Conservation (phyloP, 208 protist species). For the Acanthamoeba sp. region DNA sequence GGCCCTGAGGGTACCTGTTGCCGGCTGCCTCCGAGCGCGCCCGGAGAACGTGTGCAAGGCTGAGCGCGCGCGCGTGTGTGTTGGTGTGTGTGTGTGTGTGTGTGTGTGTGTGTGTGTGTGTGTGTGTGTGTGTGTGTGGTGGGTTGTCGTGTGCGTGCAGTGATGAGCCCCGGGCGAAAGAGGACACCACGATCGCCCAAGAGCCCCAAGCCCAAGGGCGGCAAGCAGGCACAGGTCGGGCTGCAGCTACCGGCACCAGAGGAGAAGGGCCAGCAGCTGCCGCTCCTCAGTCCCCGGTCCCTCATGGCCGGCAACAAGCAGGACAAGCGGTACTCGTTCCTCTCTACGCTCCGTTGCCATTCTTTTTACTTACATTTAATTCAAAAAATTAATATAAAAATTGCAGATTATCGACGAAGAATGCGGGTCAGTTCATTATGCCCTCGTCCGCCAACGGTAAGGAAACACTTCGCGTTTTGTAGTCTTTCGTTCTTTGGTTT, state of each 20-base stretch:
- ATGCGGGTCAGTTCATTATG: conserved; percentile 21
- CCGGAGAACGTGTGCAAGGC: too few species aligned
- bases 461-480: not conserved
- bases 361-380: not conserved
- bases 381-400: too few species aligned
- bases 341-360: not conserved
- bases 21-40: too few species aligned
- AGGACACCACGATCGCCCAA: conserved; percentile 13
- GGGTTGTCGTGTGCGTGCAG: not conserved
- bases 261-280: not conserved
- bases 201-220: not conserved
- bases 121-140: not conserved
- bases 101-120: not conserved
- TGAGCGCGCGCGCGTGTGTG: not conserved
- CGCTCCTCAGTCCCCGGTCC: not conserved
- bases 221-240: not conserved
- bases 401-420: conserved; percentile 6
- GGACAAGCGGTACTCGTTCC: not conserved
- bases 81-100: not conserved
- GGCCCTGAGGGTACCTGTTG: not conserved
- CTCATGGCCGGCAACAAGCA: not conserved
- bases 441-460: not conserved
- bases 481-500: not conserved
- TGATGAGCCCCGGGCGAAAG: not conserved
- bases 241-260: not conserved